Evolutionary conservation across 148 eudicot species (phyloP).

Genomic region (Fagopyrum tataricum): DNA sequence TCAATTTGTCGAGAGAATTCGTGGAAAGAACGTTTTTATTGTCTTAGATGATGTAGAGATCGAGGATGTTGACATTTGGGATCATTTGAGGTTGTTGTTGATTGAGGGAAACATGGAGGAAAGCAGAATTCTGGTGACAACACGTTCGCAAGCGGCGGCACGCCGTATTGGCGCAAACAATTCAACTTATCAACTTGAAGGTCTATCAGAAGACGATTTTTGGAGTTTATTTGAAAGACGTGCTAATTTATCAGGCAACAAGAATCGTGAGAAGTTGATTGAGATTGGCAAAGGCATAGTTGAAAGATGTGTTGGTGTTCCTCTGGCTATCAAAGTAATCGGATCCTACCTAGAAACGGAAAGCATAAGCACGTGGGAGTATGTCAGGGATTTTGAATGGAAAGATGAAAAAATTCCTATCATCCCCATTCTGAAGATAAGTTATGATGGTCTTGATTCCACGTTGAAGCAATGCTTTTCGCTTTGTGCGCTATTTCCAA

Average conservation of each 20-base stretch:
- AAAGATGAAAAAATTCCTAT: not conserved
- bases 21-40: not conserved
- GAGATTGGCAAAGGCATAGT: slow-evolving; percentile 25
- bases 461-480: slow-evolving; percentile 26
- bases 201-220: slow-evolving; percentile 22
- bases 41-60: slow-evolving; percentile 32
- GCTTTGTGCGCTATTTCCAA: slow-evolving; percentile 26
- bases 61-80: slow-evolving; percentile 18
- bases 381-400: not conserved
- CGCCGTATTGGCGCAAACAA: slow-evolving; percentile 13
- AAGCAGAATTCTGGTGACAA: slow-evolving; percentile 35
- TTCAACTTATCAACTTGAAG: slow-evolving; percentile 10
- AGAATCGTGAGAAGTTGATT: not conserved
- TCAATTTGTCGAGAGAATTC: too few species aligned
- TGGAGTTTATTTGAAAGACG: slow-evolving; percentile 23
- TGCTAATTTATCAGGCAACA: slow-evolving; percentile 18
- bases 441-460: slow-evolving; percentile 15
- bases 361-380: slow-evolving; percentile 2
- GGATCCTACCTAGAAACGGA: not conserved
- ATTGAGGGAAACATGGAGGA: slow-evolving; percentile 13
- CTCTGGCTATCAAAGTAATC: slow-evolving; percentile 24
- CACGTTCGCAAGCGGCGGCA: slow-evolving; percentile 23
- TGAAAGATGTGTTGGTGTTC: slow-evolving; percentile 29
- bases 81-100: slow-evolving; percentile 15
- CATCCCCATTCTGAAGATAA: slow-evolving; percentile 20